These are phyloP conservation scores for Pythium myriotylum DNA, from an alignment of 352 stramenopile genomes.

Conservation along the genomic window DNA sequence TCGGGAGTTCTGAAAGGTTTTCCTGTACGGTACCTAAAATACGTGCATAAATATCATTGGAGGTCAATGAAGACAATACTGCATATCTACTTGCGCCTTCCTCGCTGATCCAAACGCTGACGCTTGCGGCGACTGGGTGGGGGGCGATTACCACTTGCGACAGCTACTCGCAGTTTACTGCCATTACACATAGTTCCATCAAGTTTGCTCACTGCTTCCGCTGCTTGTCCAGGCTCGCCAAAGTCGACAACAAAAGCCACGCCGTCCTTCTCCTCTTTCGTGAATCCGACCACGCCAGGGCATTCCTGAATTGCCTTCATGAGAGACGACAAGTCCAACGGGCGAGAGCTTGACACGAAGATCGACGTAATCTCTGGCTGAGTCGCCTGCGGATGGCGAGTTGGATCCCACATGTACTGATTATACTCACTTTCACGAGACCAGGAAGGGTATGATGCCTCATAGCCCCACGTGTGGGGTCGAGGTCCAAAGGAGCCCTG, in stretches of 20 bases:
- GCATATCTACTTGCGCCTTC: slow-evolving; percentile 36
- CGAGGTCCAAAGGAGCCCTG: neutral
- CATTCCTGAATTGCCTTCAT: slow-evolving; percentile 54
- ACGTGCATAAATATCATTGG: neutral
- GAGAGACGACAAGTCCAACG: slow-evolving; percentile 52
- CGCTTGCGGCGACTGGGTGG: slow-evolving; percentile 63
- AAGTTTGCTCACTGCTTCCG: slow-evolving; percentile 45
- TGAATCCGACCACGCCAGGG: slow-evolving; percentile 53
- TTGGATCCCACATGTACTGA: slow-evolving; percentile 8
- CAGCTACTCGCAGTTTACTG: slow-evolving; percentile 48
- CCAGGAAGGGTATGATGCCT: slow-evolving; percentile 14
- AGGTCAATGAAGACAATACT: neutral
- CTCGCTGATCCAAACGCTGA: slow-evolving; percentile 61
- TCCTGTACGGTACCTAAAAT: too few species aligned
- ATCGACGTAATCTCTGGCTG: slow-evolving; percentile 30
- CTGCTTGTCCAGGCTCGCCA: slow-evolving; percentile 37
- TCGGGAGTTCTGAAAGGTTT: slow-evolving; percentile 95
- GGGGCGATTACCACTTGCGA: slow-evolving; percentile 22
- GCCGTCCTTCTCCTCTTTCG: slow-evolving; percentile 41
- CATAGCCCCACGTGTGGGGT: slow-evolving; percentile 16
- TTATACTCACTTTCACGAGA: slow-evolving; percentile 1
- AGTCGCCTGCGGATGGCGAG: neutral
- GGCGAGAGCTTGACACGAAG: slow-evolving; percentile 48
- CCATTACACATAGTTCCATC: slow-evolving; percentile 57
- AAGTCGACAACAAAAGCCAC: slow-evolving; percentile 61